Evolutionary conservation across 257 asterid genomes (phyloP), one percentile per base, ranked within the genome.

Genomic region (Solanum habrochaites): DNA sequence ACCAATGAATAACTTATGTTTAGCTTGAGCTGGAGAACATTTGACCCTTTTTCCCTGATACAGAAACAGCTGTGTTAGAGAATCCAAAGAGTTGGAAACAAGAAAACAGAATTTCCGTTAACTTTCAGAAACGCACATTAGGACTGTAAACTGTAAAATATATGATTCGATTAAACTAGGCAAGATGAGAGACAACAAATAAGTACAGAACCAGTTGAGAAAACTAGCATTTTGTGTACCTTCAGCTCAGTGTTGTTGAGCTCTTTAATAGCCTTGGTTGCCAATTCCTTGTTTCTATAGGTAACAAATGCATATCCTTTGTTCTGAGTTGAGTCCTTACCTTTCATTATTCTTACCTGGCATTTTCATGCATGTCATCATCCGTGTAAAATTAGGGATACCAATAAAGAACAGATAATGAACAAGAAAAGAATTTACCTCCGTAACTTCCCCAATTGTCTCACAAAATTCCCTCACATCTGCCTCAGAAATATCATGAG

Each of bases 261-360:
- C 66, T 96, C 98, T 89, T 91, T 91, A 72, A 97, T 97, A 80
- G 99, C 99, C 91, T 93, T 95, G 39, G 96, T 89, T 67, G 99
- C 99, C 92, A 93, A 90, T 77, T 97, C 99, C 90, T 94, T 94
- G 67, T 93, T 93, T 89, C 96, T 93, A 91, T 92, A 95, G 37
- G 98, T 97, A 86, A 97, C 97, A 94, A 97, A 97, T 47, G 98
- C 98, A 88, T 95, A 97, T 23, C 98, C 98, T 90, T 95, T 97
- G 91, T 97, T 95, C 91, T 95, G 98, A 86, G 88, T 88, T 43
- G 97, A 86, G 90, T 93, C 97, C 91, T 96, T 97, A 83, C 95
- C 98, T 92, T 94, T 95, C 99, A 97, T 97, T 91, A 97, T 91
- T 93, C 99, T 93, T 64, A 97, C 97, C 99, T 97, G 94, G 67